These are phyloP conservation scores for Ligustrum vulgare DNA, from an alignment of 257 asterid species.

Conservation along the genomic window DNA sequence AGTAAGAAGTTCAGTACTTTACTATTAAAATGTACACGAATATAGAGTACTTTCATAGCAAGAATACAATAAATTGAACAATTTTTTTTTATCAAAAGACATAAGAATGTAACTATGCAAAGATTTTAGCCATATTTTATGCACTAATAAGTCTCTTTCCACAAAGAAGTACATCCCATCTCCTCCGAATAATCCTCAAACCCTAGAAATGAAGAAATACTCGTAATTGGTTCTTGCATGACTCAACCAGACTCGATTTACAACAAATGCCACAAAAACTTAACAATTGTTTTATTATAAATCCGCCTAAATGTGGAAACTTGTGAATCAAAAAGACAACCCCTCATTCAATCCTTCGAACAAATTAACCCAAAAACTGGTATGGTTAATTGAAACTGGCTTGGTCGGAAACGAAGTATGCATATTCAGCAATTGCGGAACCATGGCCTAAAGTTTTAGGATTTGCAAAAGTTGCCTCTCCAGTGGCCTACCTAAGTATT, in stretches of 20 bases:
- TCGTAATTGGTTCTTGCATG: slow-evolving; percentile 52
- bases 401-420: slow-evolving; percentile 39
- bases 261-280: slow-evolving; percentile 28
- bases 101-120: too few relatives aligned
- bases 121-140: too few relatives aligned
- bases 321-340: slow-evolving; percentile 27
- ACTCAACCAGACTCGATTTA: slow-evolving; percentile 17
- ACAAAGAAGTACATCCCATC: too few relatives aligned
- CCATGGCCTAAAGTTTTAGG: slow-evolving; percentile 54
- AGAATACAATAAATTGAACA: too few relatives aligned
- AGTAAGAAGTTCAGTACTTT: too few relatives aligned
- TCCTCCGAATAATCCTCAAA: too few relatives aligned
- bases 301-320: slow-evolving; percentile 39
- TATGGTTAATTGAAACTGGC: slow-evolving; percentile 40
- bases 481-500: slow-evolving; percentile 7
- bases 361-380: slow-evolving; percentile 42
- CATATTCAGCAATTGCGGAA: slow-evolving; percentile 42
- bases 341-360: slow-evolving; percentile 18
- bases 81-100: too few relatives aligned
- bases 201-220: slow-evolving; percentile 34
- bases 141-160: too few relatives aligned
- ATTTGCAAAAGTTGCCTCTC: slow-evolving; percentile 39
- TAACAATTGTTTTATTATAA: slow-evolving; percentile 33
- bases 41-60: too few relatives aligned
- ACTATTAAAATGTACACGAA: too few relatives aligned